phyloP scores from a whole-genome alignment of 1,284 basidiomycete species.

The Malassezia obtusa region DNA sequence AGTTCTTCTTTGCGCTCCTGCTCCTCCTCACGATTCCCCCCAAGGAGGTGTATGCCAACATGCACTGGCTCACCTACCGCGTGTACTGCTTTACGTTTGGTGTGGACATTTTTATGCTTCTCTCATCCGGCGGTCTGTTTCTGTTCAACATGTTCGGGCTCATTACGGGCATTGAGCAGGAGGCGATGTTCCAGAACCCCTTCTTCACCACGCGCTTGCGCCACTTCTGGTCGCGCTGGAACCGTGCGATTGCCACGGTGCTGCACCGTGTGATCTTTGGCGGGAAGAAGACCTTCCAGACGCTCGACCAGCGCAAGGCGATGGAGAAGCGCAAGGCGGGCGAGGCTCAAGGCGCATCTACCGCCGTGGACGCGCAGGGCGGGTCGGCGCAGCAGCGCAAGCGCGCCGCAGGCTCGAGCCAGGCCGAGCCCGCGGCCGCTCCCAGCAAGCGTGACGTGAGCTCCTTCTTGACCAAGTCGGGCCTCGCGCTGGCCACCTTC shows the following conservation, averaged over 20 bases:
- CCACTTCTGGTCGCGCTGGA: conserved; percentile 47
- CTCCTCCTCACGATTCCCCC: conserved; percentile 41
- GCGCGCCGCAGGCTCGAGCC: neutral
- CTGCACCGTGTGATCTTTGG: conserved; percentile 47
- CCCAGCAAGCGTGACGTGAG: conserved; percentile 9
- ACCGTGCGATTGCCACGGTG: conserved; percentile 43
- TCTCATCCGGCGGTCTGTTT: neutral
- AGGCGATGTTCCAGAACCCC: conserved; percentile 45
- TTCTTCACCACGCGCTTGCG: conserved; percentile 43
- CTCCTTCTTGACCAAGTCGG: conserved; percentile 36
- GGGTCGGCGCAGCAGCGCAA: neutral
- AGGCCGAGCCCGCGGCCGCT: neutral
- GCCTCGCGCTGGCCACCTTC: conserved; percentile 31
- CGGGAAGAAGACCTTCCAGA: conserved; percentile 20
- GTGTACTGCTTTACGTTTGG: conserved; percentile 36
- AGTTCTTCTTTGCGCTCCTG: conserved; percentile 24
- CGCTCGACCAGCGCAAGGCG: conserved; percentile 18
- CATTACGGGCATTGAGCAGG: conserved; percentile 39
- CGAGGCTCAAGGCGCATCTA: neutral
- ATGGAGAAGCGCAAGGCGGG: conserved; percentile 2
- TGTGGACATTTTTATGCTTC: conserved; percentile 6
- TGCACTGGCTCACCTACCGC: conserved; percentile 15
- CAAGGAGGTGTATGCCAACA: conserved; percentile 24
- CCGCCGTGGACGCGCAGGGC: neutral
- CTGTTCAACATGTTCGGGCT: conserved; percentile 23